Evolutionary conservation across 2,329 filamentous ascomycete species (phyloP), one percentile per base, ranked within the genome.

Genomic region (Ascochyta lentis): DNA sequence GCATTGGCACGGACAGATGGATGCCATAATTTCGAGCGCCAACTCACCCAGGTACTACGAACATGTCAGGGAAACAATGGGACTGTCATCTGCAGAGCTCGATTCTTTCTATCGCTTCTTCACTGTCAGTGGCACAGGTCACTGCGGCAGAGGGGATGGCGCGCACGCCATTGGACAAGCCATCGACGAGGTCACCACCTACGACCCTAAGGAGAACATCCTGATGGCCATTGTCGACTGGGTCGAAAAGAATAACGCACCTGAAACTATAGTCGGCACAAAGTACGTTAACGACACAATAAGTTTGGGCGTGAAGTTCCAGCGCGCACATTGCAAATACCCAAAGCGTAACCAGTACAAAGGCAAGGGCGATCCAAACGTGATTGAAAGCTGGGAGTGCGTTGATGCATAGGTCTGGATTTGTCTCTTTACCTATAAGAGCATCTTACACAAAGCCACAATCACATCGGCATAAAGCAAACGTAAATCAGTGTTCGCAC

Each of bases 61-160:
- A 42, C 74, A 81, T 41, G 78, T 82, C 4, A 69, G 73, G 3
- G n/a, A 67, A 24, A 80, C 77, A 0, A 81, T 83, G 79, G 59
- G 66, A 3, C 62, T 74, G 0, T 58, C 68, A 0, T 45, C 67
- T 1, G 43, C 56, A 0, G 56, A 76, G 49, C 64, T 81, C 5
- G 78, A 81, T 52, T 63, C 69, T 0, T 81, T 80, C 56, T 79
- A 82, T 60, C 77, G 83, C 43, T 80, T 77, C 68, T 85, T 86
- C 73, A 76, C 77, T 29, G 80, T 80, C 67, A 80, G 67, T 54
- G 84, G 83, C 6, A 81, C 83, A 73, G 74, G 68, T 2, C 83
- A 85, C 66, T 85, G 83, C 63, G 59, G 56, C 29, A 77, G 78
- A 6, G 83, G 84, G 6, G 71, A 69, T 1, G 82, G 82, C 1